Conservation (phyloP, 2,329 filamentous ascomycete genomes). For the Penicillium janthinellum region DNA sequence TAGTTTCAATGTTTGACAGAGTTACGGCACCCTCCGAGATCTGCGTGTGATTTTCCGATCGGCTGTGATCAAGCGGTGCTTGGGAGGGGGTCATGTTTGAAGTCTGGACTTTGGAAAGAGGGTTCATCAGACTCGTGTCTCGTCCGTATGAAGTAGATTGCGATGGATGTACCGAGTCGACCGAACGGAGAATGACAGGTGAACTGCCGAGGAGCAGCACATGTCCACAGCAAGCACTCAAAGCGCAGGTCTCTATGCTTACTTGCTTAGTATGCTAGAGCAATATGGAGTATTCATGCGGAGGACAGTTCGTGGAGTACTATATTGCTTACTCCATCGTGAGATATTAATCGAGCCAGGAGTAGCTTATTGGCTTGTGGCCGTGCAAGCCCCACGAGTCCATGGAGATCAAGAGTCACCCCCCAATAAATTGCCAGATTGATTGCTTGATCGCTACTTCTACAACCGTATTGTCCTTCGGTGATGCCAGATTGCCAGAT, state of each 20-base stretch:
- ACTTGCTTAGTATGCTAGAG: too few relatives aligned
- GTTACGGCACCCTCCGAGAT: constrained; percentile 10
- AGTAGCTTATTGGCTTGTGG: too few relatives aligned
- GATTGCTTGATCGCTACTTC: too few relatives aligned
- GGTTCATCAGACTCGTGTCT: background rate
- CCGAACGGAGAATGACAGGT: background rate
- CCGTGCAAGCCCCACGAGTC: too few relatives aligned
- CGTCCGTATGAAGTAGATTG: background rate
- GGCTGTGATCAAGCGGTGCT: background rate
- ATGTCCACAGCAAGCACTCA: background rate
- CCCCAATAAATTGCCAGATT: too few relatives aligned
- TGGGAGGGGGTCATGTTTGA: background rate
- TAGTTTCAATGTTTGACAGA: background rate
- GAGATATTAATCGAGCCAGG: too few relatives aligned
- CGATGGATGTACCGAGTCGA: background rate
- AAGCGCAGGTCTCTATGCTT: too few relatives aligned
- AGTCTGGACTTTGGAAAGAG: background rate
- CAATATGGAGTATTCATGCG: too few relatives aligned
- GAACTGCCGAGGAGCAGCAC: constrained; percentile 3
- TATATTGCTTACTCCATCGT: background rate
- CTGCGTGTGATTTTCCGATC: constrained; percentile 8
- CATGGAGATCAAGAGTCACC: too few relatives aligned
- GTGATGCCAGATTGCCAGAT: background rate
- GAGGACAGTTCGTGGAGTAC: too few relatives aligned
- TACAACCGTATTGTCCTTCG: background rate